These are phyloP conservation scores for Bondarzewia mesenterica DNA, from an alignment of 1,284 basidiomycete species.

Conservation along the genomic window DNA sequence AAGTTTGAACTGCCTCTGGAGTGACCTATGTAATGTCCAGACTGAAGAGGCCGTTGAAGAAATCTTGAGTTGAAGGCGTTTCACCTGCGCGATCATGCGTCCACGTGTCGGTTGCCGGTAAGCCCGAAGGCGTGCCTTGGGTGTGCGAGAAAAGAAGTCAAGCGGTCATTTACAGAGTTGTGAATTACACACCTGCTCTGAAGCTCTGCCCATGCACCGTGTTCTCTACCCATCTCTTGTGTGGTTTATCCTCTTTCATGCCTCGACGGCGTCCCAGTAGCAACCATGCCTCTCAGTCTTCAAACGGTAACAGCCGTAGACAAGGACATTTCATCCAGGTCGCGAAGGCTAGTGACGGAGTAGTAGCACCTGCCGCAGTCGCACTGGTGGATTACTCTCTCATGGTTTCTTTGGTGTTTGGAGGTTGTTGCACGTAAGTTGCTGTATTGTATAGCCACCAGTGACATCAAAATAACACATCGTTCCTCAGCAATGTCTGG, in stretches of 20 bases:
- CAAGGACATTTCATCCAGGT: not conserved
- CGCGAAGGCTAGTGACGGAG: not conserved
- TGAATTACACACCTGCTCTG: not conserved
- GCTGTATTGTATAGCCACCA: not conserved
- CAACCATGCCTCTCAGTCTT: not conserved
- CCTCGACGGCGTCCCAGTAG: constrained; percentile 6
- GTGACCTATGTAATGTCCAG: too few species aligned
- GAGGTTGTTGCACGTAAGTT: constrained; percentile 75
- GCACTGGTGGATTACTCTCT: constrained; percentile 37
- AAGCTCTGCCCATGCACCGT: too few species aligned
- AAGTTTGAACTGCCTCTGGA: too few species aligned
- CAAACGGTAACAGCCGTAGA: not conserved
- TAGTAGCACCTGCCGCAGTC: constrained; percentile 17
- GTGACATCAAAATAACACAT: not conserved
- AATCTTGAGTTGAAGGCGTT: too few species aligned
- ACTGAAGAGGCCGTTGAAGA: too few species aligned
- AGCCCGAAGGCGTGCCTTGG: too few species aligned
- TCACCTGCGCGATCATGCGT: too few species aligned
- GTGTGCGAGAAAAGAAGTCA: not conserved
- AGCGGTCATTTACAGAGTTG: not conserved
- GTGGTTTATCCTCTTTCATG: constrained; percentile 5
- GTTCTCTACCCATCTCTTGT: not conserved
- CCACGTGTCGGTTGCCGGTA: too few species aligned
- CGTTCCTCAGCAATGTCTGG: constrained; percentile 51
- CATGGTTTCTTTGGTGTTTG: constrained; percentile 57